Conservation (phyloP, 202 grass and related monocot genomes). For the Zoysia matrella region DNA sequence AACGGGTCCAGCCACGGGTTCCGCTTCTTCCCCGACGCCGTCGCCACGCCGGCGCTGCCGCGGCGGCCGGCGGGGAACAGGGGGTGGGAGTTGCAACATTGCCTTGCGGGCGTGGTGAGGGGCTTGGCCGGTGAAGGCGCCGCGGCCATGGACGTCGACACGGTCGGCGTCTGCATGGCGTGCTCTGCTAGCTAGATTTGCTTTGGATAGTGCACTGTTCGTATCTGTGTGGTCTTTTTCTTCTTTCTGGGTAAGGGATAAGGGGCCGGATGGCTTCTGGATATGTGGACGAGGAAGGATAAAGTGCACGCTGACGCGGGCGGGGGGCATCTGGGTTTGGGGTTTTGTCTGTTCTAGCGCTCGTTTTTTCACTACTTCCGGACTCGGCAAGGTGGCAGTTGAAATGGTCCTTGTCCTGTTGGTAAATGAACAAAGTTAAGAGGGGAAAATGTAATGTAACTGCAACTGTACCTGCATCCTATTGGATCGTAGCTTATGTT, state of each 20-base stretch:
- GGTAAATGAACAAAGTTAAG: no score
- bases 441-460: no score
- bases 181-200: background rate
- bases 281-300: conserved; percentile 58
- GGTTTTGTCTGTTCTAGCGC: background rate
- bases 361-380: background rate
- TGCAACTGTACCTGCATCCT: no score
- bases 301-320: conserved; percentile 31
- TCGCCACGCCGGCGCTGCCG: background rate
- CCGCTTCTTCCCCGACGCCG: conserved; percentile 16
- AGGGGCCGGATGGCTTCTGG: conserved; percentile 14
- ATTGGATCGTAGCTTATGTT: no score
- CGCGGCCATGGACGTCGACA: conserved; percentile 47
- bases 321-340: background rate
- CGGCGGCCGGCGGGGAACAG: background rate
- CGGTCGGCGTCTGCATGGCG: conserved; percentile 51
- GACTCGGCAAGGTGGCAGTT: no score
- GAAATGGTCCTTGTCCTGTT: no score
- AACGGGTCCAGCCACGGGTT: conserved; percentile 80
- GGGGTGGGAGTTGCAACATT: background rate
- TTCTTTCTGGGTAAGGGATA: background rate
- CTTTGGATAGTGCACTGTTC: conserved; percentile 35
- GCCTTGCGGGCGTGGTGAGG: background rate
- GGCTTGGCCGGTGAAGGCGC: conserved; percentile 3
- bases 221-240: background rate